Evolutionary conservation across 306 rosid genomes (phyloP).

Genomic region (Bauhinia variegata): DNA sequence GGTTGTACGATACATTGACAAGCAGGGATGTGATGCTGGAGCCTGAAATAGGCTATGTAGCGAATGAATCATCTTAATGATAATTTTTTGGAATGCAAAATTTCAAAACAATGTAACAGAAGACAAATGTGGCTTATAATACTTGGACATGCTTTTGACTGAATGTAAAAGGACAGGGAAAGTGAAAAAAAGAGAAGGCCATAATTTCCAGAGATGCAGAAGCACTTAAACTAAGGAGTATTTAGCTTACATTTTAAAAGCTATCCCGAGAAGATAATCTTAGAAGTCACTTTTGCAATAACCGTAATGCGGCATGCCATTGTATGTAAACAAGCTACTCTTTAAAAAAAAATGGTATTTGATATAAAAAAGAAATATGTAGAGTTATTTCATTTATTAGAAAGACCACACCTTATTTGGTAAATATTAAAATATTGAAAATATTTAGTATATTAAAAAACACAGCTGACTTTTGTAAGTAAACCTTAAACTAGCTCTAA

Average conservation of each 20-base stretch:
- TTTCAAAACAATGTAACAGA: conserved; percentile 17
- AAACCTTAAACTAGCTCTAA: too few relatives aligned
- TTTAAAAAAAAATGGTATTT: conserved; percentile 5
- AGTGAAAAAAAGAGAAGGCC: too few relatives aligned
- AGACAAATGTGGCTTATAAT: conserved; percentile 12
- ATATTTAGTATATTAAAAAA: too few relatives aligned
- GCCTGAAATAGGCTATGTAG: conserved; percentile 23
- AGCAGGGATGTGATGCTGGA: conserved; percentile 23
- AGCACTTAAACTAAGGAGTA: too few relatives aligned
- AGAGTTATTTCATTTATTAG: not conserved
- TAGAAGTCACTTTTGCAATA: not conserved
- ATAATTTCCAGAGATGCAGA: not conserved
- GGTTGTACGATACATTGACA: not conserved
- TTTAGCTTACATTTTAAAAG: not conserved
- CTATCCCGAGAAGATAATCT: not conserved
- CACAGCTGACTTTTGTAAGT: too few relatives aligned
- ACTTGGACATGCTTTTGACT: conserved; percentile 16
- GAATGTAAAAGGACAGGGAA: too few relatives aligned
- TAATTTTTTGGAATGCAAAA: conserved; percentile 3
- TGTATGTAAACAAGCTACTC: conserved; percentile 7
- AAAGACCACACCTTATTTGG: not conserved
- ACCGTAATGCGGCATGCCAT: not conserved
- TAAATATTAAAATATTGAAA: too few relatives aligned
- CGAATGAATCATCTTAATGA: conserved; percentile 24
- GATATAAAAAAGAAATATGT: not conserved